Evolutionary conservation across 2,329 filamentous ascomycete species (phyloP), one percentile per base, ranked within the genome.

Genomic region (Bipolaris zeicola): DNA sequence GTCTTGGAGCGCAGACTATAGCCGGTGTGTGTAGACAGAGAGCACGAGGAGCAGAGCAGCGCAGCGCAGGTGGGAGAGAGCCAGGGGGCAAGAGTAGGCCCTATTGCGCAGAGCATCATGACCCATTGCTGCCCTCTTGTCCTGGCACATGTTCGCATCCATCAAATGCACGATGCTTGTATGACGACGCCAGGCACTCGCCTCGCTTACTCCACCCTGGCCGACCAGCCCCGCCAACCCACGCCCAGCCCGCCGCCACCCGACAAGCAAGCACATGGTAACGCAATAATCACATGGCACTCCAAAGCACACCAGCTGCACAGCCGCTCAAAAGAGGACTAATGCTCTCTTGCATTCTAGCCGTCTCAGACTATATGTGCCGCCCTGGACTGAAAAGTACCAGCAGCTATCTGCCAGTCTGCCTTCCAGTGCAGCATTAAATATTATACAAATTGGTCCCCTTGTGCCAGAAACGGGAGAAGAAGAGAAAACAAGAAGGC

Each of bases 381-480:
- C 38, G 11, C 54, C 44, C 33, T 50, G 28, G 37, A 24, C 43
- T 31, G 43, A 33, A 53, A 45, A 50, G 42, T 28, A 45, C 31
- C 55, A 50, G 31, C 28, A 57, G 26, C 18, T 16, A 11, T 42
- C 39, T 26, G 22, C 22, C 22, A 43, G 52, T 16, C 58, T 51
- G 37, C 50, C 50, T 41, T 55, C 38, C 55, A 42, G 50, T 36
- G 66, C 65, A 67, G 66, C 65, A 69, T 71, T 67, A 68, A 47
- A 58, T 68, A 70, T 67, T 71, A 71, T 65, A 70, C 65, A 68
- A 42, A 53, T 49, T 33, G 16, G 20, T 37, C 37, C 26, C 18
- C 37, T 43, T 37, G 31, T 53, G 36, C 45, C 51, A 52, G 48
- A 52, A 31, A 45, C 16, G 24, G 46, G 46, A 33, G 20, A 43